A percentile compares a stretch with the other conserved stretches of the same genome.
Conservation (phyloP, 208 protist species). For the Trypanosoma lewisi region DNA sequence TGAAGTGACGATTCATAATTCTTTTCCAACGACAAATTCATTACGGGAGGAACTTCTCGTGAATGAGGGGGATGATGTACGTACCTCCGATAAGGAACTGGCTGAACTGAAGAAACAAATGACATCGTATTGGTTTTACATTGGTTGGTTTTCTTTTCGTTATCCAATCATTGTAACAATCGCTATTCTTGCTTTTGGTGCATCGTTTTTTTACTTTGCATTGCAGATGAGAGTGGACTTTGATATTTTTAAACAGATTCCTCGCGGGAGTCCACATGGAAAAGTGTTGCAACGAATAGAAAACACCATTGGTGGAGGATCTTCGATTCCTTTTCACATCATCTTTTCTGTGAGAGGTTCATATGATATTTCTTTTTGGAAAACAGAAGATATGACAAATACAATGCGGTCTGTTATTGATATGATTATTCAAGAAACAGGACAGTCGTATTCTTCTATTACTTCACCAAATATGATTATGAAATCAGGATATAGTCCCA, state of each 20-base stretch:
- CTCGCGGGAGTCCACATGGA: constrained; percentile 16
- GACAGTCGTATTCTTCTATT: constrained; percentile 6
- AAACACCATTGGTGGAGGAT: constrained; percentile 15
- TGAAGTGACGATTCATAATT: background rate
- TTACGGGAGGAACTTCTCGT: background rate
- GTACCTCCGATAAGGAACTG: background rate
- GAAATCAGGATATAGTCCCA: too few relatives aligned
- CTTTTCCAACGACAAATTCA: background rate
- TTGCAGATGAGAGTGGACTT: constrained; percentile 20
- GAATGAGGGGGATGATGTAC: background rate
- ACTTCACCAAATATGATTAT: constrained; percentile 17
- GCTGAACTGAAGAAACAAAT: constrained; percentile 2
- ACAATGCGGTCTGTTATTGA: constrained; percentile 21
- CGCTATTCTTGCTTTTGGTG: constrained; percentile 10
- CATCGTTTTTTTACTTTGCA: constrained; percentile 24
- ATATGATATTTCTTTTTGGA: constrained; percentile 20
- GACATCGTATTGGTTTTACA: constrained; percentile 21
- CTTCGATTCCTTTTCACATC: constrained; percentile 23
- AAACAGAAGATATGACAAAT: constrained; percentile 17
- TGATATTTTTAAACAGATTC: constrained; percentile 21
- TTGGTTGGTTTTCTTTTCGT: constrained; percentile 17
- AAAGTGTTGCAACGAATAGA: constrained; percentile 8
- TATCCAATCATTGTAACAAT: constrained; percentile 22
- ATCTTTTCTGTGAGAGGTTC: constrained; percentile 11
- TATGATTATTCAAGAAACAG: constrained; percentile 5